Base-by-base conservation (phyloP, 306 rosid genomes). In the Pterocarpus macrocarpus region DNA sequence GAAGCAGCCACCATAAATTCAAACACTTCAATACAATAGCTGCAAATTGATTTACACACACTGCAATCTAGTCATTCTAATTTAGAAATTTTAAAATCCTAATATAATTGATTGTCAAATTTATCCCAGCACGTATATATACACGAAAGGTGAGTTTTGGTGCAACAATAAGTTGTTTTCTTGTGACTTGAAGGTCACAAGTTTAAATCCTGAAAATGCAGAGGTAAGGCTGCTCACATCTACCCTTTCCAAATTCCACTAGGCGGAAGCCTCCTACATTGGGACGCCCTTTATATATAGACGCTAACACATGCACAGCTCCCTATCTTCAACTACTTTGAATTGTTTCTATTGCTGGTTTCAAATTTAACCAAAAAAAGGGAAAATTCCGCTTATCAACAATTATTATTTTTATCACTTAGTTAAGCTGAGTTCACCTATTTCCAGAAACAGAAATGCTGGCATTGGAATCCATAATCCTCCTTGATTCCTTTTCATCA, bases 21-120 rank as follows among this genome's bases (percentile, higher is more conserved):
- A 76, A 39, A 28, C 50, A 82, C 73, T 58, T 53, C 75, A 78
- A 71, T 50, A 73, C 55, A 55, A 76, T 13, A 45, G 70, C 77
- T 68, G 52, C 15, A 70, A 80, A 64, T 70, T 41, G 43, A 62
- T 80, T 32, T 13, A 34, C 71, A 72, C 11, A 72, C 69, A 35
- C 44, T 12, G 38, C 36, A 76, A 64, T 44, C 77, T 41, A 73
- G 44, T 10, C 45, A n/a, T 12, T 44, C 34, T 4, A 49, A 67
- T 41, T 43, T 58, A 67, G 17, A 67, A 66, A 33, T 34, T 38
- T 4, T 6, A 30, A 70, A 76, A 71, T n/a, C 74, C 38, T 2
- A 22, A 8, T 28, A 71, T 12, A 41, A 69, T 56, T 56, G 8
- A 78, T 67, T 75, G 45, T 49, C 52, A 71, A 78, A 69, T 17